Evolutionary conservation across 495 filamentous ascomycete genomes (phyloP).

Genomic region (Copromyces sp.): DNA sequence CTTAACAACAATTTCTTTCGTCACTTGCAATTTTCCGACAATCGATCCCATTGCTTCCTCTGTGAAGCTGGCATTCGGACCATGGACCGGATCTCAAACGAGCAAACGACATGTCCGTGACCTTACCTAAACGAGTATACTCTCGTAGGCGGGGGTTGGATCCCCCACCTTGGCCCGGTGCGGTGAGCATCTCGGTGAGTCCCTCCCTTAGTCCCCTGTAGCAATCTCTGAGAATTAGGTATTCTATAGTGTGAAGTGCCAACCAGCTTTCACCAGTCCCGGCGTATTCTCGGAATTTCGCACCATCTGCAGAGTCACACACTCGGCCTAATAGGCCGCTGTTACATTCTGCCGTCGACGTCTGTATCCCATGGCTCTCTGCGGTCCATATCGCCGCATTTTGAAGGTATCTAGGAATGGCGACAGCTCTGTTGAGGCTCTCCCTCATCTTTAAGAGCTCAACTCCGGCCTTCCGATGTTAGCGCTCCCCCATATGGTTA

Average conservation of each 20-base stretch:
- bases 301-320: not conserved
- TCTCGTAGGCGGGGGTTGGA: not conserved
- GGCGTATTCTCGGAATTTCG: not conserved
- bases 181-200: not conserved
- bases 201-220: not conserved
- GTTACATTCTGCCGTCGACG: not conserved
- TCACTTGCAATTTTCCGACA: not conserved
- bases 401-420: not conserved
- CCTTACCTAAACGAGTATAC: not conserved
- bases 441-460: not conserved
- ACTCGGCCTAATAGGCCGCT: not conserved
- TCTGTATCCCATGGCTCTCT: not conserved
- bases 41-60: not conserved
- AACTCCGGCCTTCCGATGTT: not conserved
- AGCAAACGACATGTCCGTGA: not conserved
- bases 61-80: not conserved
- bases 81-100: not conserved
- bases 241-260: not conserved
- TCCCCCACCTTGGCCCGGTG: not conserved
- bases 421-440: not conserved
- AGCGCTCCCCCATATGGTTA: not conserved
- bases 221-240: not conserved
- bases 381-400: not conserved
- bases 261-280: not conserved
- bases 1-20: not conserved